These are phyloP conservation scores for Trichosporon sp. DNA, from an alignment of 1,284 basidiomycete species.

Conservation along the genomic window DNA sequence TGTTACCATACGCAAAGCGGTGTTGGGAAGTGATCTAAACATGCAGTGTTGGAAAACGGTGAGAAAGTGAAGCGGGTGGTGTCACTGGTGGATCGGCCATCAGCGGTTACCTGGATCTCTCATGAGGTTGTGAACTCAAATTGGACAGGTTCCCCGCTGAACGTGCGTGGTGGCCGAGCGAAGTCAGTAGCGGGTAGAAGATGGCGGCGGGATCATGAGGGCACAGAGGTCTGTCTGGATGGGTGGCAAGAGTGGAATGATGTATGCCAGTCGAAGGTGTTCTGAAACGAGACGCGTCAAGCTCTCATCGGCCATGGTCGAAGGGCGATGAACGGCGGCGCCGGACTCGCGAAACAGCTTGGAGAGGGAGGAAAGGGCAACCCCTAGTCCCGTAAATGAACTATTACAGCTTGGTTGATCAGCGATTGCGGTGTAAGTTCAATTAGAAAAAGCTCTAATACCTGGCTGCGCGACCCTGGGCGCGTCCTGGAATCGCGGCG, in stretches of 20 bases:
- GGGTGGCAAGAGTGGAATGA: background rate
- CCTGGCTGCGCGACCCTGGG: background rate
- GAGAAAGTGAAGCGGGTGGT: background rate
- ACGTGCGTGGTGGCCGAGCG: background rate
- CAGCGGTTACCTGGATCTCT: conserved; percentile 1
- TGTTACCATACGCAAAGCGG: background rate
- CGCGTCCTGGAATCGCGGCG: conserved; percentile 2
- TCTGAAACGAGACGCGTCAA: conserved; percentile 2
- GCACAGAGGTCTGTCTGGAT: too few relatives aligned
- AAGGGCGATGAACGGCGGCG: too few relatives aligned
- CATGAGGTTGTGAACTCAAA: conserved; percentile 3
- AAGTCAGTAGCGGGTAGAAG: background rate
- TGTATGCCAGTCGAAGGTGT: background rate
- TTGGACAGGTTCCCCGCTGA: background rate
- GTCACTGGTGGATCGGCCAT: background rate
- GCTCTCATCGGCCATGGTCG: background rate
- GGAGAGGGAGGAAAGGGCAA: too few relatives aligned
- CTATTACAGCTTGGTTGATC: background rate
- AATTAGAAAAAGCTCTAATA: background rate
- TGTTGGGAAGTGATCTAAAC: background rate
- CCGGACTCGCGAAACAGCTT: too few relatives aligned
- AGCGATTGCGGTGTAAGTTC: background rate
- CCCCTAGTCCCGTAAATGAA: background rate
- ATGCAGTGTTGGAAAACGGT: background rate
- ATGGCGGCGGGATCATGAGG: background rate